Evolutionary conservation across 108 stramenopile species (phyloP).

Genomic region (Pseudonitzschia delicatissima): DNA sequence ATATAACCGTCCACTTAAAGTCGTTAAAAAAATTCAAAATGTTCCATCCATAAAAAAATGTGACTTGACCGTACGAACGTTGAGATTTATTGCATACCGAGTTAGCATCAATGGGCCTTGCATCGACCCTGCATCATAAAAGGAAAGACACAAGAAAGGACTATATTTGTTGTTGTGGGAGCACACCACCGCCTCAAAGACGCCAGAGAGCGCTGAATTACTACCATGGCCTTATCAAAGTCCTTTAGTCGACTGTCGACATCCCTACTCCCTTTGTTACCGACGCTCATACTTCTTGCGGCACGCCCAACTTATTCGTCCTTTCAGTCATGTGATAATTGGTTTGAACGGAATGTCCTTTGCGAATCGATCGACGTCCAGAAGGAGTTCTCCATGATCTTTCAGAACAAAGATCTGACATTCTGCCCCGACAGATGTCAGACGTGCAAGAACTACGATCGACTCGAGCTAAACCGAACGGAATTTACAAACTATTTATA

Average conservation of each 20-base stretch:
- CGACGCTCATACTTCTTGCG: too few species aligned
- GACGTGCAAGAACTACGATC: not conserved
- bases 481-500: too few species aligned
- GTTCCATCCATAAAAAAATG: too few species aligned
- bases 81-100: too few species aligned
- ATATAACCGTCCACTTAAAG: too few species aligned
- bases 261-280: not conserved
- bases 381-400: not conserved
- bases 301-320: not conserved
- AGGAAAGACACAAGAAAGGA: too few species aligned
- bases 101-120: too few species aligned
- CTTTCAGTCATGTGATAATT: not conserved
- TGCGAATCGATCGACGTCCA: conserved; percentile 1
- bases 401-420: not conserved
- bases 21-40: too few species aligned
- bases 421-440: not conserved
- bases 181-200: too few species aligned
- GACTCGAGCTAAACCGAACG: not conserved
- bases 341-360: not conserved
- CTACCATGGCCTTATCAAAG: not conserved
- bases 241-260: not conserved
- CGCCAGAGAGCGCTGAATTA: not conserved
- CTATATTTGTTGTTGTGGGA: too few species aligned
- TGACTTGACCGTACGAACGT: too few species aligned
- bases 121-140: too few species aligned